Evolutionary conservation across 371 early-diverging fungal species (phyloP).

Genomic region (Parasitella parasitica): DNA sequence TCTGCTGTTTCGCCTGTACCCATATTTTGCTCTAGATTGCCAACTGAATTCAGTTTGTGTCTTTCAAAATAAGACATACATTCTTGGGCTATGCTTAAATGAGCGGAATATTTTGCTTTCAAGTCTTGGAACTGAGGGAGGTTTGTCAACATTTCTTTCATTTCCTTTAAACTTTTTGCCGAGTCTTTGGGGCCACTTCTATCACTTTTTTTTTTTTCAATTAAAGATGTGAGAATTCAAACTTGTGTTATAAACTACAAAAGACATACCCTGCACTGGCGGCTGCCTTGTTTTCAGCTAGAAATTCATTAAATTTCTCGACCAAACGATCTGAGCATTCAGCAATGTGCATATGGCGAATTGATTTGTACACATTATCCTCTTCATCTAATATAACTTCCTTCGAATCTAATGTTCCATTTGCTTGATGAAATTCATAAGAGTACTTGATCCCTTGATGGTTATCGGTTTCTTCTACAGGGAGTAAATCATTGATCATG

Average conservation of each 20-base stretch:
- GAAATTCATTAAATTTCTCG: conserved; percentile 80
- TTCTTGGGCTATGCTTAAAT: conserved; percentile 90
- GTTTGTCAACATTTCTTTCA: conserved; percentile 88
- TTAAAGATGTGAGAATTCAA: too few species aligned
- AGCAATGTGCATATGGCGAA: conserved; percentile 93
- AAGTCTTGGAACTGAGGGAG: conserved; percentile 94
- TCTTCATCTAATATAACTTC: conserved; percentile 69
- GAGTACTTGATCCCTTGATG: conserved; percentile 62
- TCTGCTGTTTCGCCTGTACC: conserved; percentile 88
- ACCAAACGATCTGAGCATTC: conserved; percentile 85
- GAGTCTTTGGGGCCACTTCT: conserved; percentile 48
- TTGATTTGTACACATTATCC: conserved; percentile 77
- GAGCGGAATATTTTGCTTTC: conserved; percentile 90
- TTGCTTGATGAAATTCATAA: conserved; percentile 53
- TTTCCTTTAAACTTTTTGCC: conserved; percentile 73
- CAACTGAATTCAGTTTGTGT: conserved; percentile 71
- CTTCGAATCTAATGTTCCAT: conserved; percentile 50
- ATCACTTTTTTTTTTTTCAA: too few species aligned
- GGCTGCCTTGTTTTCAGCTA: conserved; percentile 57
- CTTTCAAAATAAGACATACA: conserved; percentile 83
- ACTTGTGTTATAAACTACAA: too few species aligned
- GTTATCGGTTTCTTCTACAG: conserved; percentile 59
- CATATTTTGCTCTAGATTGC: conserved; percentile 88
- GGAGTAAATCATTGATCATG: conserved; percentile 85
- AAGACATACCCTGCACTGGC: conserved; percentile 30